Percentiles rank a stretch among this genome's conserved stretches.
phyloP scores from a whole-genome alignment of 208 protist species.

The Leishmania martiniquensis region DNA sequence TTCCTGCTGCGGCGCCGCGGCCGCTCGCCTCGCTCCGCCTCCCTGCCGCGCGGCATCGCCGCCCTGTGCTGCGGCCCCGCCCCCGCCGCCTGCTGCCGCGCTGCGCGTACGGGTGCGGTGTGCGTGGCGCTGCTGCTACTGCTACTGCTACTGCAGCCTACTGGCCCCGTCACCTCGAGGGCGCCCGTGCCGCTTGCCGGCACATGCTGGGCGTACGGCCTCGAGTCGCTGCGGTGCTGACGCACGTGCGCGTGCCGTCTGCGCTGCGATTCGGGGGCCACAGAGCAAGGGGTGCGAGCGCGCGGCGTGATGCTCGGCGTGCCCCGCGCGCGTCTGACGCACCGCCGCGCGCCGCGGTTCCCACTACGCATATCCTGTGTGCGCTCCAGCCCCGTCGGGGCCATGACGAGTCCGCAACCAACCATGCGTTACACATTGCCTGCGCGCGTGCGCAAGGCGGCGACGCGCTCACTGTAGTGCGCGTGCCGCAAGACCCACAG shows the following conservation, averaged over 20 bases:
- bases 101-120: too few species aligned
- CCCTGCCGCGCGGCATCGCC: too few species aligned
- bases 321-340: constrained; percentile 19
- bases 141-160: constrained; percentile 1
- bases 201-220: constrained; percentile 23
- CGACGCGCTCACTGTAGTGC: constrained; percentile 20
- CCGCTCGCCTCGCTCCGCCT: too few species aligned
- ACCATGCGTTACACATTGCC: constrained; percentile 22
- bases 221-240: constrained; percentile 15
- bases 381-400: constrained; percentile 32
- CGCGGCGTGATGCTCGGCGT: constrained; percentile 21
- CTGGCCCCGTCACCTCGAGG: constrained; percentile 22
- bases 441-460: not conserved
- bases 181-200: constrained; percentile 22
- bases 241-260: constrained; percentile 5
- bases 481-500: constrained; percentile 22
- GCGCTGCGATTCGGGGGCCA: constrained; percentile 14
- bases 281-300: constrained; percentile 25
- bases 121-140: too few species aligned
- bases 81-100: too few species aligned
- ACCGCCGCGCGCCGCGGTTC: constrained; percentile 20
- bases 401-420: constrained; percentile 33
- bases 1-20: too few species aligned
- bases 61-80: too few species aligned
- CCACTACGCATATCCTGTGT: constrained; percentile 34